Evolutionary conservation across 192 early-diverging fungal species (phyloP).

Genomic region (Piromyces finnis): DNA sequence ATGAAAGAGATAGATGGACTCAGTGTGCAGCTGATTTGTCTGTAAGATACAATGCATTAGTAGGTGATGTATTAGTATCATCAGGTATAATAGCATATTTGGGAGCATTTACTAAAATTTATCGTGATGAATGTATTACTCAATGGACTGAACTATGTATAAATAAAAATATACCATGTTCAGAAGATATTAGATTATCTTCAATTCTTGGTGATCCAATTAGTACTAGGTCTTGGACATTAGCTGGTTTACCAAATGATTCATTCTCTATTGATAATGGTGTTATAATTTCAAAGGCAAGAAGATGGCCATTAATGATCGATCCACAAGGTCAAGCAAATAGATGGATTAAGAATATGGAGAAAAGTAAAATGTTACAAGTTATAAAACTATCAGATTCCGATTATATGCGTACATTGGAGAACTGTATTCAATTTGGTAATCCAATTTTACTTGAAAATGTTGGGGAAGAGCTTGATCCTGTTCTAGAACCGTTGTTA

Average conservation of each 20-base stretch:
- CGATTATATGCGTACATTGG: slow-evolving; percentile 33
- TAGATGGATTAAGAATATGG: slow-evolving; percentile 41
- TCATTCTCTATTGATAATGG: slow-evolving; percentile 43
- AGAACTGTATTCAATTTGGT: slow-evolving; percentile 44
- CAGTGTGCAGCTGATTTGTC: slow-evolving; percentile 28
- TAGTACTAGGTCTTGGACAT: slow-evolving; percentile 27
- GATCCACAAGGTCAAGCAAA: slow-evolving; percentile 45
- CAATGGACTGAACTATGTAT: slow-evolving; percentile 23
- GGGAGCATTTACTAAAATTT: slow-evolving; percentile 36
- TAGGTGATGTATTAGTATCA: slow-evolving; percentile 36
- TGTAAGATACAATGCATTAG: slow-evolving; percentile 23
- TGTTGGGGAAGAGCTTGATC: slow-evolving; percentile 32
- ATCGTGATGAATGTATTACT: slow-evolving; percentile 28
- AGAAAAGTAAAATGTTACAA: slow-evolving; percentile 28
- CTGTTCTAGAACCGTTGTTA: slow-evolving; percentile 35
- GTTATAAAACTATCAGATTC: slow-evolving; percentile 34
- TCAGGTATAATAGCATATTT: slow-evolving; percentile 40
- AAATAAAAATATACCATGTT: slow-evolving; percentile 28
- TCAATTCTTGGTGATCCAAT: slow-evolving; percentile 31
- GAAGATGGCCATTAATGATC: slow-evolving; percentile 40
- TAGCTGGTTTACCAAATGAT: slow-evolving; percentile 37
- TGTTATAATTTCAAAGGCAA: slow-evolving; percentile 29
- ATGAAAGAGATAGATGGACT: slow-evolving; percentile 38
- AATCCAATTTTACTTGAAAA: slow-evolving; percentile 39
- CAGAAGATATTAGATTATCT: slow-evolving; percentile 25